These are phyloP conservation scores for Pinus tabuliformis DNA, from an alignment of 75 land plant genomes.

Conservation along the genomic window DNA sequence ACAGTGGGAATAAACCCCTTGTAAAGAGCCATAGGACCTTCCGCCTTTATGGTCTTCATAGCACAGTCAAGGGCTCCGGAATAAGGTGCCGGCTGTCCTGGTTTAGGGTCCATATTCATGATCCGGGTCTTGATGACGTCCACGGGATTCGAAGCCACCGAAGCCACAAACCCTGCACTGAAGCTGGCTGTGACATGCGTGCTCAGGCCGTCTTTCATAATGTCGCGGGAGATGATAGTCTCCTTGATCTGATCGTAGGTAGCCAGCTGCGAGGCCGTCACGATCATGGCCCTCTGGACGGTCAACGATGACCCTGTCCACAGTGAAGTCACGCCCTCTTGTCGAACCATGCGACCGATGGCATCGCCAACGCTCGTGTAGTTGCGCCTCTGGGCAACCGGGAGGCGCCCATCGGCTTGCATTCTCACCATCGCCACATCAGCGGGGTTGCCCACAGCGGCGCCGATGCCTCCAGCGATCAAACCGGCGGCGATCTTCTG, in stretches of 20 bases:
- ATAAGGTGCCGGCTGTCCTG: conserved; percentile 37
- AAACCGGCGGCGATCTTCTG: conserved; percentile 64
- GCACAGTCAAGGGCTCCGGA: too few species aligned
- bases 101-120: conserved; percentile 65
- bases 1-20: conserved; percentile 64
- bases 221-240: conserved; percentile 14
- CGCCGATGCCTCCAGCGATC: conserved; percentile 66
- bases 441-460: conserved; percentile 33
- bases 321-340: conserved; percentile 58
- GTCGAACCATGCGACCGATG: conserved; percentile 35
- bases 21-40: too few species aligned
- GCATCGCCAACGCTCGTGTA: conserved; percentile 69
- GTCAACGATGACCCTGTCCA: conserved; percentile 78
- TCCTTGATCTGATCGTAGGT: conserved; percentile 65
- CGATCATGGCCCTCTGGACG: conserved; percentile 81
- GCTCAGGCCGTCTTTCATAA: conserved; percentile 49
- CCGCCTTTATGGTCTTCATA: too few species aligned
- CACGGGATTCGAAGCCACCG: conserved; percentile 71
- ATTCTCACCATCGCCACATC: conserved; percentile 67
- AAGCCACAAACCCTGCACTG: conserved; percentile 66
- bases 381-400: conserved; percentile 53
- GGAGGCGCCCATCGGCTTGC: conserved; percentile 77
- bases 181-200: conserved; percentile 75
- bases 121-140: conserved; percentile 83
- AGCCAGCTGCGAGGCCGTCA: conserved; percentile 77